phyloP scores from a whole-genome alignment of 164 flowering plant genomes.

The Liquidambar formosana region DNA sequence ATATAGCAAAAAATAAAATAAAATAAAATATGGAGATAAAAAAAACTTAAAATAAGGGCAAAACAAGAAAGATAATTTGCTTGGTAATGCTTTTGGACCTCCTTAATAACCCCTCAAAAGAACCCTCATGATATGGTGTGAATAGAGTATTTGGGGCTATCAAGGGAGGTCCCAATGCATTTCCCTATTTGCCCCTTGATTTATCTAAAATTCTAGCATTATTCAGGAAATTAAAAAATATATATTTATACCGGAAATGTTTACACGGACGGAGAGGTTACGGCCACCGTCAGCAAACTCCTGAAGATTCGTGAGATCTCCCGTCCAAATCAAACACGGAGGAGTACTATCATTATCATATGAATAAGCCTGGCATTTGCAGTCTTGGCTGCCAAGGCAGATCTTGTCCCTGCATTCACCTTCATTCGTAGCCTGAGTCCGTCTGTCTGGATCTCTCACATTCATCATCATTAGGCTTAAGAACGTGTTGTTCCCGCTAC shows the following conservation, averaged over 20 bases:
- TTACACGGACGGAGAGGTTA: slow-evolving; percentile 11
- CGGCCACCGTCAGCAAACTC: not conserved
- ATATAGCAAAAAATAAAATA: too few species aligned
- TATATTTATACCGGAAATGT: slow-evolving; percentile 3
- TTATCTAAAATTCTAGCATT: too few species aligned
- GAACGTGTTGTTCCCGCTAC: not conserved
- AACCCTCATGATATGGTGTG: too few species aligned
- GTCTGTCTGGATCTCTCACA: not conserved
- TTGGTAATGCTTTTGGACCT: too few species aligned
- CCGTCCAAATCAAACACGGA: slow-evolving; percentile 22
- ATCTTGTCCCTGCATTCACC: not conserved
- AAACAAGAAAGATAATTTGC: too few species aligned
- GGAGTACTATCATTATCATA: not conserved
- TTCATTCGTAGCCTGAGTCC: not conserved
- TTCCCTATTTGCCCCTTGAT: too few species aligned
- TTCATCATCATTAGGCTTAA: slow-evolving; percentile 13
- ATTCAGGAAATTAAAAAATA: too few species aligned
- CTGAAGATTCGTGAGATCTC: not conserved
- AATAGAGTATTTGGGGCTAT: too few species aligned
- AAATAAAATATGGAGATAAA: too few species aligned
- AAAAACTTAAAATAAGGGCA: too few species aligned
- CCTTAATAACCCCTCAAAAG: too few species aligned
- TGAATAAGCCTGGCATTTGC: slow-evolving; percentile 20
- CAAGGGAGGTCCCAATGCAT: too few species aligned
- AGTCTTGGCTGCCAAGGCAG: slow-evolving; percentile 16